Base-by-base conservation (phyloP, 2,329 filamentous ascomycete species). In the Chrysosporium keratinophilum region DNA sequence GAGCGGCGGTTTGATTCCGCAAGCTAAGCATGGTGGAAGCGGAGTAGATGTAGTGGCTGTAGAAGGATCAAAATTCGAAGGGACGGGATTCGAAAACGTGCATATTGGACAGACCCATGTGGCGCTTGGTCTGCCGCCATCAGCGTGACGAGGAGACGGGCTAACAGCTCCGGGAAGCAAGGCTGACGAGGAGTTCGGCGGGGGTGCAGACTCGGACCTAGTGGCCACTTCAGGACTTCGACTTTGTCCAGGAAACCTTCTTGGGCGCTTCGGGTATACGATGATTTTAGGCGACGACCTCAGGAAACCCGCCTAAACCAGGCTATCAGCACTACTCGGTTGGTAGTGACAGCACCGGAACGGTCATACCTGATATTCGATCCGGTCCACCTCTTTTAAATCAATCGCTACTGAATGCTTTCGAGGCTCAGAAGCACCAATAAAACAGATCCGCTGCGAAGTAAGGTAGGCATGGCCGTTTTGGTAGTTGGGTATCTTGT, bases 51-150 rank as follows among this genome's bases (percentile, higher is more conserved):
- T 80, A 57, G 81, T 93, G 7, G 88, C 88, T 1, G 85, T 83
- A 1, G 83, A 78, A 0, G 89, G 87, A 63, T 97, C 91, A 67
- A 97, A 97, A 67, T 95, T 96, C 37, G 87, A 87, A 0, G 93
- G 90, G 1, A 96, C 83, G 0, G 88, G 85, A 64, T 97, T 97
- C 9, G 90, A 91, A 65, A 95, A 94, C 61, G 87, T 91, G 75
- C 91, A 97, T 63, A 97, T 97, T 1, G 87, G 85, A 72, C 91
- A 97, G 17, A 97, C 84, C 91, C 91, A 97, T 3, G 89, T 96
- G 5, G 87, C 88, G 56, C 79, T 59, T 47, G 72, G 71, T 59
- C 62, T 66, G 2, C 71, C 60, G 56, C 70, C 62, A 60, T 69
- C 59, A 55, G 71, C 12, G 3, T 54, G 61, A 42, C 59, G 62